A percentile compares a stretch with the other conserved stretches of the same genome.
phyloP scores from a whole-genome alignment of 129 eudicot genomes.

The Erigeron canadensis region DNA sequence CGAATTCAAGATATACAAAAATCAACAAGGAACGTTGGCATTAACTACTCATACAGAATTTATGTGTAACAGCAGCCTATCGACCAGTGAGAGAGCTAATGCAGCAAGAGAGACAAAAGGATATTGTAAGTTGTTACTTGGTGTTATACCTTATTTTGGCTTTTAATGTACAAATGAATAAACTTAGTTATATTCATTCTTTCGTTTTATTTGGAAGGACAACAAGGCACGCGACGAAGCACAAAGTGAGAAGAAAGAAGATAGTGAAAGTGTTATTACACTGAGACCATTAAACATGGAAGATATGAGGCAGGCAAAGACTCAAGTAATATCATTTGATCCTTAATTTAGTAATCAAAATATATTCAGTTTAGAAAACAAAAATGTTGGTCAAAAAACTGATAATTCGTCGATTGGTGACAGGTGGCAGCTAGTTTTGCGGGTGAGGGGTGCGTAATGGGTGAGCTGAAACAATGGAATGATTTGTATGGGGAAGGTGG shows the following conservation, averaged over 20 bases:
- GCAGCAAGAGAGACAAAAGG: conserved; percentile 74
- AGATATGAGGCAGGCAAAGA: conserved; percentile 84
- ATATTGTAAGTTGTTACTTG: conserved; percentile 40
- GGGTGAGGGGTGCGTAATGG: conserved; percentile 70
- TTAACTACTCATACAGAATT: conserved; percentile 65
- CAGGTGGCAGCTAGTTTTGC: conserved; percentile 95
- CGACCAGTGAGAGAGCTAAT: conserved; percentile 93
- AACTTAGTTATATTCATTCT: neutral
- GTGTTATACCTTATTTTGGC: neutral
- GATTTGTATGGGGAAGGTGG: conserved; percentile 92
- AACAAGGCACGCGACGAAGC: conserved; percentile 46
- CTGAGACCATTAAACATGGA: conserved; percentile 84
- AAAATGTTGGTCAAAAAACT: neutral
- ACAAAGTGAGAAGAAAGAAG: conserved; percentile 39
- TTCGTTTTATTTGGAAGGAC: conserved; percentile 35
- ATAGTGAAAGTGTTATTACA: conserved; percentile 53
- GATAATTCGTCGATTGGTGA: neutral
- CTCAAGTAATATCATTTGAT: conserved; percentile 49
- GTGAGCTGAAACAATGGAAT: conserved; percentile 84
- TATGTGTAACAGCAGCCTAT: conserved; percentile 93
- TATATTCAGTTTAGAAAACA: neutral
- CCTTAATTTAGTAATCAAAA: neutral
- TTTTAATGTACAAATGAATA: neutral
- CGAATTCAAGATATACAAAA: conserved; percentile 10
- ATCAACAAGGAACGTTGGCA: conserved; percentile 29